Percentiles rank a stretch among this genome's conserved stretches.
These are phyloP conservation scores for Candida oleophila DNA, from an alignment of 805 yeast species.

Conservation along the genomic window DNA sequence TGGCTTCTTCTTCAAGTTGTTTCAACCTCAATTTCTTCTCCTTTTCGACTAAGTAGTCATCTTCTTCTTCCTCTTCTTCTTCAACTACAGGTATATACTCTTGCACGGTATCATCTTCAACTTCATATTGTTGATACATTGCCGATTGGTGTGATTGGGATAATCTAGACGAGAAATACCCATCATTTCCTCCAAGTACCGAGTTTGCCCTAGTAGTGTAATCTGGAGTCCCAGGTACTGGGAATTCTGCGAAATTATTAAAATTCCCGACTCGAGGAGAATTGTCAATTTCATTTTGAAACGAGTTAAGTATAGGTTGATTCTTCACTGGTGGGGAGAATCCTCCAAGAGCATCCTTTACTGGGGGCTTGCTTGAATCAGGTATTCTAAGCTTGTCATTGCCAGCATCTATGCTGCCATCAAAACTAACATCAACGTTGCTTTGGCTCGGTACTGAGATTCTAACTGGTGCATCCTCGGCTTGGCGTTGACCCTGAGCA, in stretches of 20 bases:
- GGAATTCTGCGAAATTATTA: conserved; percentile 36
- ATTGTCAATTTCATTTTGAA: conserved; percentile 13
- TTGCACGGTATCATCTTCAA: conserved; percentile 42
- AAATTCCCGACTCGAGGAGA: neutral
- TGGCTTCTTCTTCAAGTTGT: conserved; percentile 25
- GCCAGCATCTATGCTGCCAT: neutral
- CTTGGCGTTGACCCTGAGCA: no score
- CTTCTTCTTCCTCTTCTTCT: conserved; percentile 49
- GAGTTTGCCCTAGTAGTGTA: conserved; percentile 45
- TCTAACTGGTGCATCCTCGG: no score
- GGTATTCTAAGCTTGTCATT: conserved; percentile 1
- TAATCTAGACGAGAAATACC: conserved; percentile 37
- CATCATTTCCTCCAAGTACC: conserved; percentile 32
- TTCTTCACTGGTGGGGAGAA: conserved; percentile 2
- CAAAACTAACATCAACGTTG: conserved; percentile 7
- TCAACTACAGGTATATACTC: conserved; percentile 43
- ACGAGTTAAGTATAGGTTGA: conserved; percentile 26
- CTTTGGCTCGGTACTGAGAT: neutral
- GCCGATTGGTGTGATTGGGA: conserved; percentile 46
- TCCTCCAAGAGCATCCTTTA: neutral
- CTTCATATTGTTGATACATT: conserved; percentile 44
- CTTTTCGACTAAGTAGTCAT: conserved; percentile 44
- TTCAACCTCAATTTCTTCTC: conserved; percentile 37
- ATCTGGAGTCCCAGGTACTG: conserved; percentile 47
- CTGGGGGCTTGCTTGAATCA: neutral